Percentiles rank a stretch among this genome's conserved stretches.
Conservation (phyloP, 176 grass and related monocot genomes). For the Olyra latifolia region DNA sequence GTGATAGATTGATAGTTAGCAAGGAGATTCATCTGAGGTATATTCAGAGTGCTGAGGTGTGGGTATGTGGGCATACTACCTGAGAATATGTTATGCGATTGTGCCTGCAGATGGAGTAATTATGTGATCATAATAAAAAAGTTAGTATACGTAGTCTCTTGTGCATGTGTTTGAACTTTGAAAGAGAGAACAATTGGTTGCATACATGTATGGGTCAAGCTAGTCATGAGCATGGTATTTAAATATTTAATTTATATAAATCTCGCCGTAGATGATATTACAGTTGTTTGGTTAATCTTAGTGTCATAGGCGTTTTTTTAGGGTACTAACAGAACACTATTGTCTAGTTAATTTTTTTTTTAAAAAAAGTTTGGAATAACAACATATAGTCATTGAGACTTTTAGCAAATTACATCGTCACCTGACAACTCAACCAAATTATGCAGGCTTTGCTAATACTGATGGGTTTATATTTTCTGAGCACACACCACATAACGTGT, state of each 20-base stretch:
- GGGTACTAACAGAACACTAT: background rate
- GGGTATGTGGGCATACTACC: background rate
- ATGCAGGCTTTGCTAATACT: conserved; percentile 21
- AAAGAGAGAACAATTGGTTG: background rate
- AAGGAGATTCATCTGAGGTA: background rate
- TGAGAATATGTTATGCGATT: conserved; percentile 1
- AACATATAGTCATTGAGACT: background rate
- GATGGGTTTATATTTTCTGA: conserved; percentile 26
- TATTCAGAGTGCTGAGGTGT: background rate
- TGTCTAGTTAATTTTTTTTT: background rate
- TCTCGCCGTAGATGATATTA: background rate
- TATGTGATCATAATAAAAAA: background rate
- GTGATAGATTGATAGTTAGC: background rate
- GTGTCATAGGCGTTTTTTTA: background rate
- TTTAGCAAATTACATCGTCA: background rate
- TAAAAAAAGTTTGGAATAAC: background rate
- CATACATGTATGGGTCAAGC: background rate
- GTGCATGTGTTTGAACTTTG: background rate
- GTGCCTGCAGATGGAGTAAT: background rate
- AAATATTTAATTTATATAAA: background rate
- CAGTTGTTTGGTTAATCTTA: background rate
- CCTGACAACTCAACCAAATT: background rate
- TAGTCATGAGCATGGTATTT: background rate
- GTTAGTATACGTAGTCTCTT: background rate
- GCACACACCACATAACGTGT: background rate